phyloP scores from a whole-genome alignment of 805 yeast genomes.

The Kodamaea hsintzibuensis region DNA sequence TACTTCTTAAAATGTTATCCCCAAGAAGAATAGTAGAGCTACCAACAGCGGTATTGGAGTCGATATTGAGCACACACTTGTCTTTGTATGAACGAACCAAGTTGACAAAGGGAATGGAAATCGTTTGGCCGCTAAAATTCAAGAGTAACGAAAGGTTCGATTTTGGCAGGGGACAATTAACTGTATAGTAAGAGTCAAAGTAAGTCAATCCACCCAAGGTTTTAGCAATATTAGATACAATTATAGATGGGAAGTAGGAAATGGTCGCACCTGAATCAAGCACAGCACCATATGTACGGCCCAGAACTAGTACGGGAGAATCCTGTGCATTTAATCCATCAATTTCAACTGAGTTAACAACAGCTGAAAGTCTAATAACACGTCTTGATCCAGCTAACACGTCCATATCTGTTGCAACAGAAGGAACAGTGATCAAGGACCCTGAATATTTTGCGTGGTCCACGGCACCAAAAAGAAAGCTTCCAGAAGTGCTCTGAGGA shows the following conservation, averaged over 20 bases:
- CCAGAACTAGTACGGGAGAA: background rate
- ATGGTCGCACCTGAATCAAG: background rate
- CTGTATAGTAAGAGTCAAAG: too few relatives aligned
- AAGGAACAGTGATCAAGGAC: constrained; percentile 22
- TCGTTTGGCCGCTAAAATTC: background rate
- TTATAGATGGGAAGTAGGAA: background rate
- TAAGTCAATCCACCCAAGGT: background rate
- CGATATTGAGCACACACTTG: background rate
- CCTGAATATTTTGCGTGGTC: constrained; percentile 66
- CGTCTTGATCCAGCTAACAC: background rate
- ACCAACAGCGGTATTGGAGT: background rate
- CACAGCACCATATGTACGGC: background rate
- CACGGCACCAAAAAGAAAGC: constrained; percentile 69
- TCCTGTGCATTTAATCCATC: background rate
- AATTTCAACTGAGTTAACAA: background rate
- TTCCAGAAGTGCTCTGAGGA: constrained; percentile 43
- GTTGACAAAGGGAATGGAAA: constrained; percentile 6
- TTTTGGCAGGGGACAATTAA: background rate
- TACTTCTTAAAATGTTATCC: background rate
- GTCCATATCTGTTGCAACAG: constrained; percentile 30
- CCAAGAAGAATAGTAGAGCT: background rate
- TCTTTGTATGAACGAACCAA: background rate
- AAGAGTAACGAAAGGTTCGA: constrained; percentile 6
- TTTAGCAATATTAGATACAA: background rate
- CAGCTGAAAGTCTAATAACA: background rate